Evolutionary conservation across 139 green algal genomes (phyloP).

Genomic region (Chlamydomonas sp.): DNA sequence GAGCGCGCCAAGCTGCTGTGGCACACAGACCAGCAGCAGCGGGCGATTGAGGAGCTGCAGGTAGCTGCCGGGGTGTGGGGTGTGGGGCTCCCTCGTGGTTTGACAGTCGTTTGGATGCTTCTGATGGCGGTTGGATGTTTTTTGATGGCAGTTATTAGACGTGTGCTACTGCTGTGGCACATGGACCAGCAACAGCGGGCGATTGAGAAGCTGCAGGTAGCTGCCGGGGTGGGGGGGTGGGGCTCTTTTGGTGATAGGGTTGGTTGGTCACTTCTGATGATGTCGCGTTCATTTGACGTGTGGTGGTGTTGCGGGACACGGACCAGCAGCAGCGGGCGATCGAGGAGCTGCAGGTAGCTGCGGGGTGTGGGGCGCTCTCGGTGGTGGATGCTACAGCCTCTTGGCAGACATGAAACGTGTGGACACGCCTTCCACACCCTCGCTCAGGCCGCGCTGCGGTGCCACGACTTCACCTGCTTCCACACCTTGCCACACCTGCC

Average conservation of each 20-base stretch:
- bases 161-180: slow-evolving; percentile 85
- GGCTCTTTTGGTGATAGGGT: too few species aligned
- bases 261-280: too few species aligned
- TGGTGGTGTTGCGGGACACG: slow-evolving; percentile 78
- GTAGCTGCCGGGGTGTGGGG: slow-evolving; percentile 22
- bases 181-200: slow-evolving; percentile 55
- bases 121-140: too few species aligned
- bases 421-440: too few species aligned
- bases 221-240: slow-evolving; percentile 20
- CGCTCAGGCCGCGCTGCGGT: background rate
- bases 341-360: slow-evolving; percentile 50
- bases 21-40: slow-evolving; percentile 54
- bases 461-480: background rate
- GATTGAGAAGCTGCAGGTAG: slow-evolving; percentile 50
- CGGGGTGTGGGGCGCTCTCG: too few species aligned
- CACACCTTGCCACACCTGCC: background rate
- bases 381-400: too few species aligned
- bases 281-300: too few species aligned
- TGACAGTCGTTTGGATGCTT: too few species aligned
- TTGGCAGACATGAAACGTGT: too few species aligned
- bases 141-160: too few species aligned
- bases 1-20: slow-evolving; percentile 83
- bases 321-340: slow-evolving; percentile 57
- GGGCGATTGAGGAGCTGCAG: slow-evolving; percentile 58
- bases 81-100: too few species aligned